phyloP scores from a whole-genome alignment of 768 basidiomycete genomes.

The Tylopilus rubrobrunneus region DNA sequence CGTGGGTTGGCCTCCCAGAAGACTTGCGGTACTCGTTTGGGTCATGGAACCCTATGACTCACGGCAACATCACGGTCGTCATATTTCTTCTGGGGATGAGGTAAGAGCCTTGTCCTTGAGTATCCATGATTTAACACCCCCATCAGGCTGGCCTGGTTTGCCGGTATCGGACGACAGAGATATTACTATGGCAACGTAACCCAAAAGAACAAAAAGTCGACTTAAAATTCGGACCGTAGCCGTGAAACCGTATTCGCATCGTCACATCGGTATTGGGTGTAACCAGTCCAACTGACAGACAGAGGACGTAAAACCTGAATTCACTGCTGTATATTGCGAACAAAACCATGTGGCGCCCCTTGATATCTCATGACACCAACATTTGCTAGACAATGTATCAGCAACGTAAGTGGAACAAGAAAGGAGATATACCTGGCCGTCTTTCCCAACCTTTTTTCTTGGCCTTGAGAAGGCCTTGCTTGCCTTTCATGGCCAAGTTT shows the following conservation, averaged over 20 bases:
- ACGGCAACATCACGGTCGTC: slow-evolving; percentile 38
- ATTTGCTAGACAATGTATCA: slow-evolving; percentile 38
- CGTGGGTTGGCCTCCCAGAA: slow-evolving; percentile 55
- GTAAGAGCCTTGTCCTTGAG: slow-evolving; percentile 30
- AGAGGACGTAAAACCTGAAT: neutral
- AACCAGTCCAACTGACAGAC: neutral
- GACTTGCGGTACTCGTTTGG: slow-evolving; percentile 46
- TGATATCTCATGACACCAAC: slow-evolving; percentile 51
- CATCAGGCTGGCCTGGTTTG: slow-evolving; percentile 52
- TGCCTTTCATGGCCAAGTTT: slow-evolving; percentile 45
- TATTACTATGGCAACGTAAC: slow-evolving; percentile 36
- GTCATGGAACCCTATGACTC: slow-evolving; percentile 69
- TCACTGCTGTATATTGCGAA: slow-evolving; percentile 12
- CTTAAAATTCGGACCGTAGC: neutral
- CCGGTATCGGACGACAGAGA: slow-evolving; percentile 44
- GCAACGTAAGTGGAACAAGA: neutral
- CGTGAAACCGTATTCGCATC: neutral
- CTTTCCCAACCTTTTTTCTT: slow-evolving; percentile 54
- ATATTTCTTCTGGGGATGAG: slow-evolving; percentile 53
- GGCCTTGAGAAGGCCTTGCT: slow-evolving; percentile 25
- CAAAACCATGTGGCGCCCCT: slow-evolving; percentile 53
- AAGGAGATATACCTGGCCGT: slow-evolving; percentile 44
- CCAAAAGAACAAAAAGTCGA: slow-evolving; percentile 12
- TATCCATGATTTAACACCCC: slow-evolving; percentile 4
- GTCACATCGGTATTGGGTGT: neutral